These are phyloP conservation scores for Dactylella cylindrospora DNA, from an alignment of 2,329 filamentous ascomycete genomes.

Conservation along the genomic window DNA sequence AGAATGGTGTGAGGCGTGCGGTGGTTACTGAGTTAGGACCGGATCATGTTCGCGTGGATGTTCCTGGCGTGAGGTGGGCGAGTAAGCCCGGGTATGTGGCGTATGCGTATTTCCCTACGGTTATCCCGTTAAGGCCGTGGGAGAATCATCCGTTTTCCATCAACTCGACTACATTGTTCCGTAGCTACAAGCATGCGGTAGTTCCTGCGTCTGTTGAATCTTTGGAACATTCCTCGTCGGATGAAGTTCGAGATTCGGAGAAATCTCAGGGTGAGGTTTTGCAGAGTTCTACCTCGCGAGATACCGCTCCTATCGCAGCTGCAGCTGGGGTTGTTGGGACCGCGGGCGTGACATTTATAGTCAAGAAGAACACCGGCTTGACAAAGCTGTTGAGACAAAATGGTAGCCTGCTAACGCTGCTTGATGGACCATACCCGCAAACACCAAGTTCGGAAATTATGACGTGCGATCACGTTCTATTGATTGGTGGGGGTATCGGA, in stretches of 20 bases:
- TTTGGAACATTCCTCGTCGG: too few relatives aligned
- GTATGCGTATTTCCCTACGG: conserved; percentile 58
- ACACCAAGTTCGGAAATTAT: conserved; percentile 49
- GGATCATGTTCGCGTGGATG: conserved; percentile 53
- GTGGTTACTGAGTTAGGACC: conserved; percentile 52
- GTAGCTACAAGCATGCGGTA: neutral
- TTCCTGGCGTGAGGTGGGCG: conserved; percentile 53
- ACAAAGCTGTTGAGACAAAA: conserved; percentile 50
- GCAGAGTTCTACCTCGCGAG: neutral
- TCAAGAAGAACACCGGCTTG: conserved; percentile 52
- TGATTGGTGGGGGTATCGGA: conserved; percentile 57
- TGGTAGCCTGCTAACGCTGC: conserved; percentile 51
- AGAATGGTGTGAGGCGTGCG: conserved; percentile 52
- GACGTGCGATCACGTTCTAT: conserved; percentile 52
- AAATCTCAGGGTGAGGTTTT: neutral
- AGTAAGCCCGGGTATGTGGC: conserved; percentile 51
- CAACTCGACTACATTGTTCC: conserved; percentile 49
- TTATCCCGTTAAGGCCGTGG: conserved; percentile 54
- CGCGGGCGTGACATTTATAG: conserved; percentile 52
- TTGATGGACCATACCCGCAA: conserved; percentile 54
- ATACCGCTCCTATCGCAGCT: neutral
- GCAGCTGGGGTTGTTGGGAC: conserved; percentile 17
- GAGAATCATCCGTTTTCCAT: conserved; percentile 62
- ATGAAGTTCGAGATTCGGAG: conserved; percentile 16
- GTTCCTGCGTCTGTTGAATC: too few relatives aligned